Evolutionary conservation across 2,329 filamentous ascomycete species (phyloP).

Genomic region (Fonsecaea pedrosoi): DNA sequence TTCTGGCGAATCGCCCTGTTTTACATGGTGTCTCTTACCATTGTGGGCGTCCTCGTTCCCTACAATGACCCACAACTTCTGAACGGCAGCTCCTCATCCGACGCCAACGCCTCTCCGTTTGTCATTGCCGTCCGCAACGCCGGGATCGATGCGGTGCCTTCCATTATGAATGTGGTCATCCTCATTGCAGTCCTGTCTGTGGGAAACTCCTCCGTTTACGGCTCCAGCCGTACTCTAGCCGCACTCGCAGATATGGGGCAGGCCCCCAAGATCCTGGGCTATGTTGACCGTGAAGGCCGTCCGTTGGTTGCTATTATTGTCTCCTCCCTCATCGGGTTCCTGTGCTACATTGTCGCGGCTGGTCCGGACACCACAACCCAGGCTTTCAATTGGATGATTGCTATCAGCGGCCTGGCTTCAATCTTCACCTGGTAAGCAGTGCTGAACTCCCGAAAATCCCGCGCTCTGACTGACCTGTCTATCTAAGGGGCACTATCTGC

Average conservation of each 20-base stretch:
- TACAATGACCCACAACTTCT: conserved; percentile 72
- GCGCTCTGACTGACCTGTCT: background rate
- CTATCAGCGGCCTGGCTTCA: conserved; percentile 73
- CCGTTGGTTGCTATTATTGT: conserved; percentile 75
- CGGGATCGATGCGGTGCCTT: conserved; percentile 79
- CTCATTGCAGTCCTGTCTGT: conserved; percentile 89
- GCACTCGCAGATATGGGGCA: conserved; percentile 88
- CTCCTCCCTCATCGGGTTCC: conserved; percentile 71
- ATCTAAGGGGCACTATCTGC: conserved; percentile 66
- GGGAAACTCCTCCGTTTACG: conserved; percentile 90
- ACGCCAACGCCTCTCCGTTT: conserved; percentile 83
- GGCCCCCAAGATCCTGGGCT: conserved; percentile 76
- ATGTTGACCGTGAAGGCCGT: conserved; percentile 82
- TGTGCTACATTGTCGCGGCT: conserved; percentile 77
- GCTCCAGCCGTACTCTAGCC: conserved; percentile 85
- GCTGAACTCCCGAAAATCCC: conserved; percentile 46
- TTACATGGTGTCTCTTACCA: conserved; percentile 80
- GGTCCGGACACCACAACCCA: conserved; percentile 49
- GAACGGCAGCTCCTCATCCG: conserved; percentile 61
- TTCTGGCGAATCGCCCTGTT: conserved; percentile 94
- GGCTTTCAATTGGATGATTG: conserved; percentile 78
- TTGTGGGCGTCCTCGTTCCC: conserved; percentile 83
- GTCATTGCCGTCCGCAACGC: conserved; percentile 90
- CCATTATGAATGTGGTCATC: conserved; percentile 94
- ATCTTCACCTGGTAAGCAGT: conserved; percentile 75